Conservation (phyloP, 371 early-diverging fungal species). For the Rhizopus delemar region DNA sequence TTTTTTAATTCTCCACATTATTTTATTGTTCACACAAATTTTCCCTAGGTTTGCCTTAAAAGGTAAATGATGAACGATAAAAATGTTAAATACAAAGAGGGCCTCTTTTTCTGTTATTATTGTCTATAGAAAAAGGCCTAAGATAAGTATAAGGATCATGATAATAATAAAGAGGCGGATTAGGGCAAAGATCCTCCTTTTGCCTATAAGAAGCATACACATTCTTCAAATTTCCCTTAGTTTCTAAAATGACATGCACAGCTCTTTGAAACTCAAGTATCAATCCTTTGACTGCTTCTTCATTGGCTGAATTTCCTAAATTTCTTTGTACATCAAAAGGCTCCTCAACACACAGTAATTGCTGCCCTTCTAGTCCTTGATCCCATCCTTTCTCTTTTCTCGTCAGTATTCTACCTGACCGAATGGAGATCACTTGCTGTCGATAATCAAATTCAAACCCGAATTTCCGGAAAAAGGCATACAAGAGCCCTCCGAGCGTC, state of each 20-base stretch:
- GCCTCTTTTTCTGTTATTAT: not conserved
- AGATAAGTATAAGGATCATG: not conserved
- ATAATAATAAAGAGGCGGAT: not conserved
- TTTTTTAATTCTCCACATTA: not conserved
- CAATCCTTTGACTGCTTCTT: constrained; percentile 72
- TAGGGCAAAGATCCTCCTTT: not conserved
- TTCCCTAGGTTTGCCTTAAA: not conserved
- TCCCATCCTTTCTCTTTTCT: constrained; percentile 86
- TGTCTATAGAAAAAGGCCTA: not conserved
- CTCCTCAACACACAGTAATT: constrained; percentile 83
- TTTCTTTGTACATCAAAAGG: constrained; percentile 85
- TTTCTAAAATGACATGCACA: constrained; percentile 38
- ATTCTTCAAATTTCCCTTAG: not conserved
- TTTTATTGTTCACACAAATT: constrained; percentile 1
- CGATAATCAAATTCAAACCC: constrained; percentile 84
- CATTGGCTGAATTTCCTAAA: constrained; percentile 87
- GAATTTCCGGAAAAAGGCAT: constrained; percentile 80
- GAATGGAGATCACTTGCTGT: constrained; percentile 77
- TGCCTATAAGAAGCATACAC: not conserved
- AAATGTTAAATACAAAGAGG: not conserved
- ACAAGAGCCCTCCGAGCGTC: constrained; percentile 80
- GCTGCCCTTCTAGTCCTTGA: constrained; percentile 35
- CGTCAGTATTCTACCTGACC: constrained; percentile 72
- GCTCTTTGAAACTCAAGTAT: constrained; percentile 77
- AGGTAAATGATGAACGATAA: not conserved